A percentile compares a stretch with the other conserved stretches of the same genome.
These are phyloP conservation scores for Podospora tetraspora DNA, from an alignment of 495 filamentous ascomycete genomes.

Conservation along the genomic window DNA sequence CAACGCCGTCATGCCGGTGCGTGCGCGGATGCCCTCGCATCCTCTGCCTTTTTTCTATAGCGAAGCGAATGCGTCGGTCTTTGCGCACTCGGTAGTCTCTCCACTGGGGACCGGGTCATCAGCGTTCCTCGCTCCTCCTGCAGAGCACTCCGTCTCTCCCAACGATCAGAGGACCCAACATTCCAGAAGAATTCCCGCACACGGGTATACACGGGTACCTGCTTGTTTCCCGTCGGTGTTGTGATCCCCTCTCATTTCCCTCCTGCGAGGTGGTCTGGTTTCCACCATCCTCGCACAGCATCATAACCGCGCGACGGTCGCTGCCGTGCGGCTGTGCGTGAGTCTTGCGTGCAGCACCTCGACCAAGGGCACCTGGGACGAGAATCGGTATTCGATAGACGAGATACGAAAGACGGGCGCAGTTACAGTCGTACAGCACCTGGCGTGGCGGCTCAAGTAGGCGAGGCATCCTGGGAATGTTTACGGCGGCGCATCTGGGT, in stretches of 20 bases:
- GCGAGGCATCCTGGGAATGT: background rate
- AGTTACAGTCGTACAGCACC: background rate
- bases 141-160: too few species aligned
- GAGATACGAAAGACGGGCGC: background rate
- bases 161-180: background rate
- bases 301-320: background rate
- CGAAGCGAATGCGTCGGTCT: too few species aligned
- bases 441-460: background rate
- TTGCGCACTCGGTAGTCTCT: too few species aligned
- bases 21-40: too few species aligned
- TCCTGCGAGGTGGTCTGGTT: background rate
- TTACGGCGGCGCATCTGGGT: background rate
- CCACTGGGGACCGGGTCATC: too few species aligned
- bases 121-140: too few species aligned
- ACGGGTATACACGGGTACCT: background rate
- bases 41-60: too few species aligned
- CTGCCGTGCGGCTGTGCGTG: background rate
- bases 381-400: background rate
- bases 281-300: background rate
- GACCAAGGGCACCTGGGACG: background rate
- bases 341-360: background rate
- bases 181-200: background rate
- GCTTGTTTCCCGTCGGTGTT: background rate
- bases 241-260: background rate
- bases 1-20: too few species aligned